Evolutionary conservation across 1,139 yeast genomes (phyloP), one percentile per base, ranked within the genome.

Genomic region (Kluyveromyces marxianus): DNA sequence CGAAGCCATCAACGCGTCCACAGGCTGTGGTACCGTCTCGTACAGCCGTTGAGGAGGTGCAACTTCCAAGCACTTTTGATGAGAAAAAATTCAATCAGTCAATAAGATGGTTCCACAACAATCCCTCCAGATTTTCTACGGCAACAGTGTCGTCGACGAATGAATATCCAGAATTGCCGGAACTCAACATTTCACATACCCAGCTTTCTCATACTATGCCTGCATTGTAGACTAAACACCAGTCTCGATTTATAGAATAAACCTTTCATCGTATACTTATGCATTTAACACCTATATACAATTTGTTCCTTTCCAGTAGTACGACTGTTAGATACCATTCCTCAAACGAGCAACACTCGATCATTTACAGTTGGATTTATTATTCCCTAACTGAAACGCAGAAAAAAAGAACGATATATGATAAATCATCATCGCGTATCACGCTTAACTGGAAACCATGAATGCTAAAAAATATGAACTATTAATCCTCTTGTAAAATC

Each of bases 81-180:
- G 62, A 60, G 44, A 49, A 50, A 5, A 45, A 53, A 29, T 58
- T 60, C 44, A 57, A 55, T 37, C 55, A 56, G 33, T 56, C 60
- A 25, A 42, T 60, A 10, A 42, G 48, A 4, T 51, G 50, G 38
- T 48, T 56, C 29, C 48, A 47, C 10, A 45, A 48, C 25, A 41
- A 34, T 35, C 21, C 21, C 21, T 27, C 33, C 45, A 30, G 25
- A 10, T 34, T 37, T 36, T 26, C 27, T 25, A 26, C 31, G 28
- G 25, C 35, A 37, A 39, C 36, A 32, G 24, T 28, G 26, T 8
- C 21, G 36, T 25, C 46, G 25, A 29, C 21, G 3, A 32, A 25
- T 36, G 39, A 48, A 25, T 58, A 58, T 44, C 64, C 64, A 3
- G 63, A 58, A 41, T 51, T 59, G 31, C 64, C 64, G 5, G 53